Evolutionary conservation across 495 filamentous ascomycete genomes (phyloP), one percentile per base, ranked within the genome.

Genomic region (Aeminium ludgeri): DNA sequence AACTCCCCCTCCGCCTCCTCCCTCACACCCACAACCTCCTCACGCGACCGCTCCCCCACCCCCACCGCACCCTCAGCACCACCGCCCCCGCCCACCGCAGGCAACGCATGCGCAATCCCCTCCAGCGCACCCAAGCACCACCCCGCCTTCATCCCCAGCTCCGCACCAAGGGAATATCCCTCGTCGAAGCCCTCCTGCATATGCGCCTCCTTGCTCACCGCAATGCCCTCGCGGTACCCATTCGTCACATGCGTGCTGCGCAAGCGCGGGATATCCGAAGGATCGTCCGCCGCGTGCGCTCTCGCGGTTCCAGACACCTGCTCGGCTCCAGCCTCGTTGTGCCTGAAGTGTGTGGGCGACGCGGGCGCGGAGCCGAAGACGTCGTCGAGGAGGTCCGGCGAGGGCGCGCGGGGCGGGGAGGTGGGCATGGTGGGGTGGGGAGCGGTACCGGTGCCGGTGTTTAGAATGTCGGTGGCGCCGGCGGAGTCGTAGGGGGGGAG

Each of bases 171-270:
- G 1, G 66, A 57, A 45, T 80, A 96, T 0, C 85, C 86, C 40
- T 85, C 79, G 55, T 96, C 89, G 54, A 96, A 95, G 6, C 89
- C 87, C 13, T 59, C 57, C 54, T 96, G 87, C 10, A 91, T 68
- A 45, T 69, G 70, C 36, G 65, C 49, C 11, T 65, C 61, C 57
- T 94, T 95, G 15, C 77, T 78, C 2, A 55, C 51, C 2, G 79
- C 65, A 45, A 95, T 73, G 43, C 89, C 87, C 45, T 87, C 82
- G 43, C 87, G 77, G 61, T 95, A 96, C 36, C 89, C 87, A n/a
- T 79, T 74, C 6, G 76, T 94, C 27, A 71, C 67, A 58, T 95
- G 86, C 44, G 73, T 73, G 31, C 69, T 63, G 44, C 73, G 74
- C 11, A 91, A 70, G 38, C 76, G 71, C n/a, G 80, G 78, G 36